phyloP scores from a whole-genome alignment of 495 filamentous ascomycete species.

The Penicillium ucsense region DNA sequence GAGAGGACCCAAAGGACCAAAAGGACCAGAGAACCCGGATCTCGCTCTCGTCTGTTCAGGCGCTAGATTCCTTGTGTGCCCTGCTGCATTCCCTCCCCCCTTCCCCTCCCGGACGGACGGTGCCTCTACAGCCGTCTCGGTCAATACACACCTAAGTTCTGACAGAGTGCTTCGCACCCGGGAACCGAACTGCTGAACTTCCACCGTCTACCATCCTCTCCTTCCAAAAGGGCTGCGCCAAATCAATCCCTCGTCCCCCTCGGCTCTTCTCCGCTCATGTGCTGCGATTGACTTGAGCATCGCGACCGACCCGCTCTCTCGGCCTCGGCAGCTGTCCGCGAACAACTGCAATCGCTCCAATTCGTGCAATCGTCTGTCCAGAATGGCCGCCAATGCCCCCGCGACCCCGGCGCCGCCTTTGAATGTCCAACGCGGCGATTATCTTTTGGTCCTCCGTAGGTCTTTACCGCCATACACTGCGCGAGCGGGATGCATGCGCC shows the following conservation, averaged over 20 bases:
- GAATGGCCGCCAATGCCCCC: constrained; percentile 26
- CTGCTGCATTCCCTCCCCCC: constrained; percentile 21
- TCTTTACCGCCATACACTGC: constrained; percentile 14
- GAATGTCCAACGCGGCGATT: constrained; percentile 53
- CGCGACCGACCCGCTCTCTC: not conserved
- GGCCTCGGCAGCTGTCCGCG: constrained; percentile 4
- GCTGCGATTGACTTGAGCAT: constrained; percentile 11
- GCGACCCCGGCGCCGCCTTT: constrained; percentile 21
- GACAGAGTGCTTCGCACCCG: no score
- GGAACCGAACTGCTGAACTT: not conserved
- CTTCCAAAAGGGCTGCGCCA: constrained; percentile 16
- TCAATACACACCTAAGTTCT: no score
- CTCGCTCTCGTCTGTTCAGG: not conserved
- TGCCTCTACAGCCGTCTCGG: no score
- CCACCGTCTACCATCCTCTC: constrained; percentile 1
- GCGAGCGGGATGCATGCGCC: constrained; percentile 6
- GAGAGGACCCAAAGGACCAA: no score
- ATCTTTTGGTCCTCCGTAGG: constrained; percentile 71
- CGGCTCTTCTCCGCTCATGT: constrained; percentile 14
- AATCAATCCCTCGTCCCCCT: not conserved
- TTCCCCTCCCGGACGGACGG: not conserved
- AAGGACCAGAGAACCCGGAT: not conserved
- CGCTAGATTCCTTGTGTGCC: constrained; percentile 14
- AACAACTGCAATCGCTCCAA: constrained; percentile 4
- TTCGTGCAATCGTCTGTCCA: constrained; percentile 3